Conservation (phyloP, 2,329 filamentous ascomycete species). For the Aspergillus tanneri region DNA sequence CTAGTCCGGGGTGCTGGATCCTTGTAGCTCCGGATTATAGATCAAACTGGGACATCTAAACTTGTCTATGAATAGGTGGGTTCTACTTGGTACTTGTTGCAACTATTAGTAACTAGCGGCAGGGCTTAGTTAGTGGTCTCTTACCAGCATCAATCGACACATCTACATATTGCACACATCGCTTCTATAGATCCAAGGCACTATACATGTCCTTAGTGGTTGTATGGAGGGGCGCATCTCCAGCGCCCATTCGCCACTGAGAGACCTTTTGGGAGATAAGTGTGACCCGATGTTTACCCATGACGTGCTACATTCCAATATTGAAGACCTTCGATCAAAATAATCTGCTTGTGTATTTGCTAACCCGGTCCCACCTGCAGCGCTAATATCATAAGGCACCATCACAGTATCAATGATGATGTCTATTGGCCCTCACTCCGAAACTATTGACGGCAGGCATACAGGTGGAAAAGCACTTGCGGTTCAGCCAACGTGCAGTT, state of each 20-base stretch:
- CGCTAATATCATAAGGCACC: not conserved
- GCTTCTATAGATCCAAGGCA: not conserved
- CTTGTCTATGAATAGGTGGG: not conserved
- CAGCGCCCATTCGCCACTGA: not conserved
- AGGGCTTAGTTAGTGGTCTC: not conserved
- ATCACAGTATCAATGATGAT: not conserved
- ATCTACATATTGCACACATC: not conserved
- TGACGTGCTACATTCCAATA: not conserved
- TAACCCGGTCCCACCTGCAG: not conserved
- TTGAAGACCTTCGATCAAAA: constrained; percentile 3
- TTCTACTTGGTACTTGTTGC: not conserved
- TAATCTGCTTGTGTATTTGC: not conserved
- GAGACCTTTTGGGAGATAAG: constrained; percentile 3
- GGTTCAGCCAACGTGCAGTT: not conserved
- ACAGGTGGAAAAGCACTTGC: not conserved
- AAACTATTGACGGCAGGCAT: not conserved
- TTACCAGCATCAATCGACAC: not conserved
- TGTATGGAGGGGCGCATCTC: not conserved
- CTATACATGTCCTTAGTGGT: not conserved
- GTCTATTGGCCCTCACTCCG: not conserved
- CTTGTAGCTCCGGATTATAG: not conserved
- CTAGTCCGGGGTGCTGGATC: constrained; percentile 1
- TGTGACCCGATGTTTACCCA: constrained; percentile 1
- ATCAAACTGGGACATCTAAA: constrained; percentile 1
- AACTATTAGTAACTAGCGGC: not conserved